Conservation (phyloP, 495 filamentous ascomycete species). For the Penicillium pancosmium region DNA sequence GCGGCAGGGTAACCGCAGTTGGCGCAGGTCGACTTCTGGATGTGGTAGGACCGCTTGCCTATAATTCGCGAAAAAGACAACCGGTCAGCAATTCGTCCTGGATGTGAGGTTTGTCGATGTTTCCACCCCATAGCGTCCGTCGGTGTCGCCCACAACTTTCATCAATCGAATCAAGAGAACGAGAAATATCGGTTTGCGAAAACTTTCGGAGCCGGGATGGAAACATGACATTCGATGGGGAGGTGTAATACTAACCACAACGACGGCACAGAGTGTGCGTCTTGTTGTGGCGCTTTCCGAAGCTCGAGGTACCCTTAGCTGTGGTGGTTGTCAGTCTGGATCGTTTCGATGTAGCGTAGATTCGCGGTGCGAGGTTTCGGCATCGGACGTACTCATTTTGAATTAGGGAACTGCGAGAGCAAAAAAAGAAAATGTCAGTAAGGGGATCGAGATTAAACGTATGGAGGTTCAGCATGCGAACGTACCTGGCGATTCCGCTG, state of each 20-base stretch:
- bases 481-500: conserved; percentile 54
- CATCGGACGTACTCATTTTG: conserved; percentile 65
- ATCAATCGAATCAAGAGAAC: conserved; percentile 23
- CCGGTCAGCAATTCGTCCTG: conserved; percentile 29
- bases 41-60: conserved; percentile 96
- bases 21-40: conserved; percentile 98
- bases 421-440: conserved; percentile 23
- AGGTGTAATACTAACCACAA: conserved; percentile 77
- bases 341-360: conserved; percentile 29
- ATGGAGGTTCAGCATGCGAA: conserved; percentile 22
- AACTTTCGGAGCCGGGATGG: conserved; percentile 17
- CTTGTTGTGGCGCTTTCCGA: conserved; percentile 99
- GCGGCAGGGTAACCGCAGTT: conserved; percentile 97
- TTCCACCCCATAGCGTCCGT: conserved; percentile 18
- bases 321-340: conserved; percentile 50
- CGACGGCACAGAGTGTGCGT: conserved; percentile 99
- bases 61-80: conserved; percentile 31
- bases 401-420: conserved; percentile 51
- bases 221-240: conserved; percentile 21
- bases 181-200: conserved; percentile 24
- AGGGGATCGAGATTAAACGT: conserved; percentile 3
- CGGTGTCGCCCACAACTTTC: conserved; percentile 15
- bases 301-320: conserved; percentile 95
- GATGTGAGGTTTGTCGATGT: not conserved
- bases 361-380: conserved; percentile 32